Conservation (phyloP, 2,329 filamentous ascomycete species). For the Fusarium phyllophilum region DNA sequence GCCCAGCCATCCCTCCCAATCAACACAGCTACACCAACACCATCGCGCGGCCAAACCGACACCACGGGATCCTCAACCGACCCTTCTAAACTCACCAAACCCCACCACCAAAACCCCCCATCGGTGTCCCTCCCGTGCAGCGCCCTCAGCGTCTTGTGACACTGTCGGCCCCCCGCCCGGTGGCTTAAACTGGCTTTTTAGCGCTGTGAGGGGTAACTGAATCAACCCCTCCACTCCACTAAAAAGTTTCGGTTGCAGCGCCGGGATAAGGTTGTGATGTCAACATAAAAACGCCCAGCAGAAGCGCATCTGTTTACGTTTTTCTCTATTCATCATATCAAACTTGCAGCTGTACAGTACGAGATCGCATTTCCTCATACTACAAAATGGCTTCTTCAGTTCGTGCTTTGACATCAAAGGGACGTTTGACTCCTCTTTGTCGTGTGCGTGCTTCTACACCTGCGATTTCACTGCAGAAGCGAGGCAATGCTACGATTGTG, state of each 20-base stretch:
- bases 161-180: constrained; percentile 19
- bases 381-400: constrained; percentile 35
- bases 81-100: background rate
- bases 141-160: constrained; percentile 13
- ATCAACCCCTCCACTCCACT: background rate
- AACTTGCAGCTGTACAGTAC: constrained; percentile 4
- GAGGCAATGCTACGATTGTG: constrained; percentile 39
- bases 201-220: constrained; percentile 19
- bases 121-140: background rate
- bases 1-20: background rate
- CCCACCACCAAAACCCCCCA: background rate
- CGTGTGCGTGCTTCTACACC: constrained; percentile 23
- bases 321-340: background rate
- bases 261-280: constrained; percentile 3
- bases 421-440: constrained; percentile 30
- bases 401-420: constrained; percentile 30
- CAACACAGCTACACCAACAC: background rate
- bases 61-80: constrained; percentile 15
- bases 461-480: constrained; percentile 32
- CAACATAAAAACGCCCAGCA: constrained; percentile 25
- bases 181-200: background rate
- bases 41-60: constrained; percentile 7
- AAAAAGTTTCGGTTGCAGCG: constrained; percentile 12
- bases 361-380: background rate
- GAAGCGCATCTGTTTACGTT: background rate